These are phyloP conservation scores for Chlorella sp. DNA, from an alignment of 139 green algal species.

Conservation along the genomic window DNA sequence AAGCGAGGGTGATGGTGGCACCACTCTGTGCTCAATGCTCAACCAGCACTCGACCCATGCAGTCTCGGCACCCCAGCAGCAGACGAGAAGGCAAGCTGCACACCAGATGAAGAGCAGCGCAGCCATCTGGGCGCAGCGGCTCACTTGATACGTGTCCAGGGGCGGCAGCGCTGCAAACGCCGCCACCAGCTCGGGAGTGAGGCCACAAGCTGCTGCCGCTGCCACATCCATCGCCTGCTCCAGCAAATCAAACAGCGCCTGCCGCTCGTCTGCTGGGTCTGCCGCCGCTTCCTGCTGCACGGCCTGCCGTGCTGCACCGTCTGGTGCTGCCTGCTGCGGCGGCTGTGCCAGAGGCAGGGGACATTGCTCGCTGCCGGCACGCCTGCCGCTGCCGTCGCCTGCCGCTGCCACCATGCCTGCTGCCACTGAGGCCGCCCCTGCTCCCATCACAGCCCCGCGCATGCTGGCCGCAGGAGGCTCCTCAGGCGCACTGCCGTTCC, in stretches of 20 bases:
- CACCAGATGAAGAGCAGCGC: too few relatives aligned
- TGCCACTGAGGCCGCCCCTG: too few relatives aligned
- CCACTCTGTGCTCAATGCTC: too few relatives aligned
- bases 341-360: background rate
- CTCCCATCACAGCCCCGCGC: background rate
- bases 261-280: too few relatives aligned
- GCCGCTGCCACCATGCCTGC: background rate
- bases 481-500: too few relatives aligned
- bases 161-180: background rate
- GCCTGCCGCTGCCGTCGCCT: background rate
- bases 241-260: background rate
- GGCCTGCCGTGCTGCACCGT: background rate
- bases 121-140: too few relatives aligned
- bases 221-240: background rate
- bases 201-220: background rate
- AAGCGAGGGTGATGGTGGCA: too few relatives aligned
- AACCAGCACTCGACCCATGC: too few relatives aligned
- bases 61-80: too few relatives aligned
- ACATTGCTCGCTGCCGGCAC: background rate
- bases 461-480: too few relatives aligned
- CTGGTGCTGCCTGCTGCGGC: background rate
- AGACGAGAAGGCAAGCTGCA: too few relatives aligned
- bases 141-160: background rate
- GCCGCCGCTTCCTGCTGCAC: too few relatives aligned
- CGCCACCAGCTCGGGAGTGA: background rate